A percentile compares a stretch with the other conserved stretches of the same genome.
Evolutionary conservation across 1,139 yeast species (phyloP).

Genomic region (Debaryomyces sp.): DNA sequence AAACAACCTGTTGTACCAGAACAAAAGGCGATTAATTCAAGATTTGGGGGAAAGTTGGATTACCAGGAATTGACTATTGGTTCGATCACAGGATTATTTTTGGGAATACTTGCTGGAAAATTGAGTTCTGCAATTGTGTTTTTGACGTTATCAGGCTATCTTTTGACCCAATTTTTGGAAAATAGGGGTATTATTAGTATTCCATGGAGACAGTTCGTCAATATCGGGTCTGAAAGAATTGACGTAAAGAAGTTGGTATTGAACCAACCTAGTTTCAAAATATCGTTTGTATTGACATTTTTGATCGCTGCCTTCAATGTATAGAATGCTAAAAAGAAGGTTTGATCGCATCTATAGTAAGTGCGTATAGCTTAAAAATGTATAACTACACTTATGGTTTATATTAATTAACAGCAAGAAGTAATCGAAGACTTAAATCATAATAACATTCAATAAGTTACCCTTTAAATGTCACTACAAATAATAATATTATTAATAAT

Average conservation of each 20-base stretch:
- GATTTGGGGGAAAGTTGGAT: conserved; percentile 47
- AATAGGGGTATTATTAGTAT: conserved; percentile 57
- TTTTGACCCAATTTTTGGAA: conserved; percentile 60
- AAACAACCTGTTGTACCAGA: neutral
- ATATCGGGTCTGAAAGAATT: conserved; percentile 48
- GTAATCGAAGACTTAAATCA: too few relatives aligned
- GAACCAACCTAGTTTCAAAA: conserved; percentile 66
- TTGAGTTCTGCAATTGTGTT: conserved; percentile 60
- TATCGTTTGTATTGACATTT: conserved; percentile 60
- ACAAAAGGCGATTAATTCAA: conserved; percentile 10
- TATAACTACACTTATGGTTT: neutral
- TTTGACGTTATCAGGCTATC: conserved; percentile 52
- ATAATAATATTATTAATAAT: neutral
- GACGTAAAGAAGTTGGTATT: conserved; percentile 57
- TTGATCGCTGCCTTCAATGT: conserved; percentile 66
- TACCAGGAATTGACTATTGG: conserved; percentile 75
- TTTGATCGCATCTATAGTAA: neutral
- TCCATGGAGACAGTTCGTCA: conserved; percentile 50
- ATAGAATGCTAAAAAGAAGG: conserved; percentile 15
- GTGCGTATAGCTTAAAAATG: neutral
- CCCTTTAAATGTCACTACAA: neutral
- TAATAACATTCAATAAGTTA: too few relatives aligned
- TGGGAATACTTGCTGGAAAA: conserved; percentile 69
- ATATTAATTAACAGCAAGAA: too few relatives aligned
- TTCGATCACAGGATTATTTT: conserved; percentile 62